These are phyloP conservation scores for Cryptosporidium meleagridis DNA, from an alignment of 169 alveolate genomes.

Conservation along the genomic window DNA sequence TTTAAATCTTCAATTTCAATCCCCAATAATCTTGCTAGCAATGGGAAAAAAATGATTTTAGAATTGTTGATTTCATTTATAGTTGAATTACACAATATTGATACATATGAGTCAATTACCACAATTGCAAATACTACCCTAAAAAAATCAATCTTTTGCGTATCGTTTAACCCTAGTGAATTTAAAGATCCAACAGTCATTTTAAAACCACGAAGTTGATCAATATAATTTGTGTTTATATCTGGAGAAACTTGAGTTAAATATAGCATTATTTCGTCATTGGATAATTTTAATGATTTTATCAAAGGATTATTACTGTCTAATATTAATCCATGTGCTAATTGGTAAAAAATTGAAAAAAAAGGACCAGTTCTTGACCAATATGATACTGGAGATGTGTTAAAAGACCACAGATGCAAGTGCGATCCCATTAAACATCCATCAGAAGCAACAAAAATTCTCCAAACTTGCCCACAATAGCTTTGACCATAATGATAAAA, in stretches of 20 bases:
- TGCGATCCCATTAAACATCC: slow-evolving; percentile 44
- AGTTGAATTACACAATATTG: slow-evolving; percentile 24
- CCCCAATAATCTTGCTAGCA: slow-evolving; percentile 46
- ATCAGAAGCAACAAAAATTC: slow-evolving; percentile 61
- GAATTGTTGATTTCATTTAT: background rate
- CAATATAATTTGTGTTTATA: slow-evolving; percentile 33
- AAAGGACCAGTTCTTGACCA: slow-evolving; percentile 39
- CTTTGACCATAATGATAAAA: slow-evolving; percentile 37
- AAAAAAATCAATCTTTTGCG: slow-evolving; percentile 59
- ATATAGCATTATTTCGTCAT: slow-evolving; percentile 26
- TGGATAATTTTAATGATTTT: slow-evolving; percentile 6
- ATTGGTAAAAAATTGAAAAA: slow-evolving; percentile 59
- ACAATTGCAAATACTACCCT: slow-evolving; percentile 37
- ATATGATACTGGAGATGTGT: slow-evolving; percentile 36
- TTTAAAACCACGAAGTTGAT: slow-evolving; percentile 50
- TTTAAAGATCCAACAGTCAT: slow-evolving; percentile 57
- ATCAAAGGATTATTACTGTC: slow-evolving; percentile 50
- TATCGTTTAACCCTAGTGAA: slow-evolving; percentile 52
- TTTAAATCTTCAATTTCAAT: slow-evolving; percentile 21
- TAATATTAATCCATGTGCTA: slow-evolving; percentile 64
- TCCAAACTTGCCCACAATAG: slow-evolving; percentile 55
- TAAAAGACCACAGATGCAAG: slow-evolving; percentile 48
- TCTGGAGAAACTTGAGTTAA: slow-evolving; percentile 57
- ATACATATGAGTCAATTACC: slow-evolving; percentile 34
- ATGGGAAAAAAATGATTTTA: slow-evolving; percentile 48